These are phyloP conservation scores for Scutellaria minor DNA, from an alignment of 257 asterid genomes.

Conservation along the genomic window DNA sequence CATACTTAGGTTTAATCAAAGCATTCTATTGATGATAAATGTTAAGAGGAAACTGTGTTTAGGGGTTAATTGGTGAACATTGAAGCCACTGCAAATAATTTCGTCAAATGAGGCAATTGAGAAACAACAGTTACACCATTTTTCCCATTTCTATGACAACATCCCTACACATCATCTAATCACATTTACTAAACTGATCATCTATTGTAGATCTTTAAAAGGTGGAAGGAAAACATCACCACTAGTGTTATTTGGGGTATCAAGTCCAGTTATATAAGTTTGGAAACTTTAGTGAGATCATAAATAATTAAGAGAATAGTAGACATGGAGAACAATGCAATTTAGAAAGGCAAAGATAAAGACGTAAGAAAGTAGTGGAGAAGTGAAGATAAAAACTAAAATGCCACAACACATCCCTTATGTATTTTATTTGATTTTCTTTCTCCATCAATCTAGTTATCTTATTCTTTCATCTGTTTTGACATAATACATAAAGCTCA, in stretches of 20 bases:
- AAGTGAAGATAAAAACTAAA: not conserved
- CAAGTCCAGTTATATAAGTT: not conserved
- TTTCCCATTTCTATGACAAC: not conserved
- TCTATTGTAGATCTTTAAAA: not conserved
- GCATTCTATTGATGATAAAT: not conserved
- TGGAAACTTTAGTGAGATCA: constrained; percentile 3
- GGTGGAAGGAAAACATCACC: constrained; percentile 5
- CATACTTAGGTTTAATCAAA: not conserved
- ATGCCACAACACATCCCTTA: constrained; percentile 2
- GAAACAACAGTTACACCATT: constrained; percentile 2
- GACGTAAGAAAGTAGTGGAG: not conserved
- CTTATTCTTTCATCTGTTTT: constrained; percentile 7
- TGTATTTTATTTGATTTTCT: not conserved
- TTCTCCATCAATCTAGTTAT: constrained; percentile 15
- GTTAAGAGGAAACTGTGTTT: not conserved
- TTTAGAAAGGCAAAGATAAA: not conserved
- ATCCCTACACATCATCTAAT: not conserved
- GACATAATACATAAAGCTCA: constrained; percentile 11
- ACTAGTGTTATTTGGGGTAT: constrained; percentile 6
- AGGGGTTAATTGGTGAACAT: not conserved
- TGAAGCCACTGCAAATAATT: not conserved
- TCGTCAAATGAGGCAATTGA: not conserved
- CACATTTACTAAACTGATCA: not conserved
- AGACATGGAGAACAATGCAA: not conserved
- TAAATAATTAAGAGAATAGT: constrained; percentile 4